Evolutionary conservation across 192 early-diverging fungal genomes (phyloP), one percentile per base, ranked within the genome.

Genomic region (Borealophlyctis nickersoniae): DNA sequence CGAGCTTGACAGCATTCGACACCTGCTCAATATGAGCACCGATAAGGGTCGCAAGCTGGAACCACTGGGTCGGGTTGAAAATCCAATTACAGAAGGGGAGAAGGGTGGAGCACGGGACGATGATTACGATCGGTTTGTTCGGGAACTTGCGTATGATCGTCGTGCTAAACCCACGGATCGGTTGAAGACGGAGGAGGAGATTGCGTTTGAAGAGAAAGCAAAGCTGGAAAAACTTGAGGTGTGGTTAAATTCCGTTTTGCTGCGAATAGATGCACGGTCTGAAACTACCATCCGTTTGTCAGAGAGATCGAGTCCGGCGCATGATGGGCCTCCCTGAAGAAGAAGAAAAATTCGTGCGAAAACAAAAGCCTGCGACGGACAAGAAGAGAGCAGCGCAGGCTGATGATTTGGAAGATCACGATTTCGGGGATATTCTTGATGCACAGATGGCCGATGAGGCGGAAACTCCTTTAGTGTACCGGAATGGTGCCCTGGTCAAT

Each of bases 151-250:
- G 3, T 85, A 81, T 66, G 96, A 99, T 36, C 81, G 85, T 70
- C 88, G 93, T 26, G 93, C 89, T 0, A 80, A 80, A 56, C 92
- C 96, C 19, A 86, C 91, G 55, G 93, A 99, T 71, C 86, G 97
- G 14, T 68, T 89, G 22, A 96, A 97, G 79, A 93, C 92, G 5
- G 95, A 96, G 69, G 93, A 95, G 60, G 97, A 99, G 75, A 70
- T 86, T 59, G 93, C 91, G 11, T 62, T 86, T 32, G 94, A 94
- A 62, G 92, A 91, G 39, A 88, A 87, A 66, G 83, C 82, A 30
- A 84, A 89, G 56, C 72, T 98, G n/a, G 94, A 95, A 67, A 85
- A 88, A 68, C 82, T 91, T 16, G 96, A 98, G 79, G 81, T 28
- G 82, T 84, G 23, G 31, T 9, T 5, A 27, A 14, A 52, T 23